Base-by-base conservation (phyloP, 2,329 filamentous ascomycete genomes). In the Cytospora chrysosperma region DNA sequence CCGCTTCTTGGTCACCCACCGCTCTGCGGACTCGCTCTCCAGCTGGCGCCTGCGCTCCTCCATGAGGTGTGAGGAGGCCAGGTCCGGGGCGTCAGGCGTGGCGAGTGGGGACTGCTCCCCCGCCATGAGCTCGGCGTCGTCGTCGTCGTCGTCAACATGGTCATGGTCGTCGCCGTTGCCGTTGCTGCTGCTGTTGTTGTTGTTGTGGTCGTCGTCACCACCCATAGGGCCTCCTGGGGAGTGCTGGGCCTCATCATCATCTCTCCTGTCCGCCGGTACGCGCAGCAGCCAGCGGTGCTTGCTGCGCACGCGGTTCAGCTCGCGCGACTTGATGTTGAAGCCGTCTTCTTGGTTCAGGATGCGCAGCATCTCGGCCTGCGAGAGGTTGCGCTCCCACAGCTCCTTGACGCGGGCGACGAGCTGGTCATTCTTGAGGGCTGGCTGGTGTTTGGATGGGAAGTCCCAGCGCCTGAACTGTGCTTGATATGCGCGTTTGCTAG, bases 391-490 rank as follows among this genome's bases (percentile, higher is more conserved):
- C 73, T 91, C 88, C 91, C 91, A 95, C 70, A 95, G 80, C 75
- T 93, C 85, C 71, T 87, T 88, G 65, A 94, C 83, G 32, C 91
- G 85, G 21, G 82, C 83, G 49, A 91, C 85, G 9, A 94, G 82
- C 27, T 79, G 79, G 17, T 81, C 79, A 72, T 92, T 89, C 71
- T 89, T 90, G 72, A 92, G 85, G 1, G 88, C 87, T 0, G 87
- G 87, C 65, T 88, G 87, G 69, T 90, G 87, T 73, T 92, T 92
- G 63, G 83, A 85, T 17, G 91, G 90, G 69, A 95, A 94, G 9
- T 86, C 84, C 92, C 92, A 95, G 73, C 86, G 82, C 71, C 87
- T 89, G 75, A 93, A 91, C 69, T 92, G 89, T 4, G 82, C 86
- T 74, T 92, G 90, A 66, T 89, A 92, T 51, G 88, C 88, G 65